Evolutionary conservation across 164 flowering plant species (phyloP), one percentile per base, ranked within the genome.

Genomic region (Dillenia suffruticosa): DNA sequence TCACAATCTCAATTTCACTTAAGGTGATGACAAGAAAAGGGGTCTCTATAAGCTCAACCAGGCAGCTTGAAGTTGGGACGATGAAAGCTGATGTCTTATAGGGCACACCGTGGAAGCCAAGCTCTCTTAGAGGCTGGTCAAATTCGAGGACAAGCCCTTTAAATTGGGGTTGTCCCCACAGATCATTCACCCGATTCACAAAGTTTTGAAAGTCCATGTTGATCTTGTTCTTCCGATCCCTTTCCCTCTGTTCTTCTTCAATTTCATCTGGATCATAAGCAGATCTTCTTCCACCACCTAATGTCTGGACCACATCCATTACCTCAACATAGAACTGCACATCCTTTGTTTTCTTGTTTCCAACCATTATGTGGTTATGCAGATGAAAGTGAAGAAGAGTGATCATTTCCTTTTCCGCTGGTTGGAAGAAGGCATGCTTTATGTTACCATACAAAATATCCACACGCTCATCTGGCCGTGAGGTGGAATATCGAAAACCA

Each of bases 301-400:
- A 46, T 9, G 85, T 87, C 74, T 89, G 96, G 2, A 91, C 97
- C 63, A 77, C 78, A 69, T 88, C 97, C 93, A 89, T 91, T 63
- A 91, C 97, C 70, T 91, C 93, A 63, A 82, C 83, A 70, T 80
- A 85, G 63, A 90, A 88, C 64, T 88, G 95, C 10, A 85, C 89
- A 66, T 90, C 95, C 68, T 90, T 88, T 17, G 92, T 88, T 68
- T 87, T 87, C 74, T 79, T 85, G 74, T 79, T 89, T 12, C 96
- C 96, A 26, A 87, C 92, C 97, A 91, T 89, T n/a, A 91, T 89
- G 69, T 88, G 93, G 54, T 91, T 81, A 62, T 87, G 92, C 19
- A 91, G 74, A 68, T 91, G 96, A 45, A 91, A 87, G 61, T 91
- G 90, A 51, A 87, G 65, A 7, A 91, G 76, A 12, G 92, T 84